Percentiles rank a stretch among this genome's conserved stretches.
These are phyloP conservation scores for Tetrastigma voinierianum DNA, from an alignment of 164 flowering plant species.

Conservation along the genomic window DNA sequence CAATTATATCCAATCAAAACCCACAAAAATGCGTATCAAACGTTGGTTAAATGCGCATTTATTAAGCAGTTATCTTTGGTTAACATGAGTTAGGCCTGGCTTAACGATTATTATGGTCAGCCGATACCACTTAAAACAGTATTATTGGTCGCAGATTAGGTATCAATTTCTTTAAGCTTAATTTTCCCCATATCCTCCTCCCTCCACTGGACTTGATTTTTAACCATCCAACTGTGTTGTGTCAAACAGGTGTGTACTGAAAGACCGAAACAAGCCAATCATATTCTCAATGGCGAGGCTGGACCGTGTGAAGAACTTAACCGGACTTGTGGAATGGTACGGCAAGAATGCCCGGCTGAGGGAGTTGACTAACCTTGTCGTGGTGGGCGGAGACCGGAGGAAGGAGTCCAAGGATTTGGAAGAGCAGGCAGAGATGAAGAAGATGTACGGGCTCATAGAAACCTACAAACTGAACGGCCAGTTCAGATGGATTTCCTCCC, in stretches of 20 bases:
- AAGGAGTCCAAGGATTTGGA: conserved; percentile 93
- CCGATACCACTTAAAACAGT: too few species aligned
- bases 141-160: too few species aligned
- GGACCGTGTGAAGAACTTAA: conserved; percentile 89
- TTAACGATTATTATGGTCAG: too few species aligned
- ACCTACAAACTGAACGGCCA: conserved; percentile 83
- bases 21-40: too few species aligned
- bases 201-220: too few species aligned
- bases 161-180: too few species aligned
- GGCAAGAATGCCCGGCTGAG: conserved; percentile 77
- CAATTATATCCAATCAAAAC: too few species aligned
- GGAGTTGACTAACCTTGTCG: conserved; percentile 85
- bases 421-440: conserved; percentile 87
- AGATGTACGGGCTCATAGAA: conserved; percentile 76
- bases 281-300: conserved; percentile 97
- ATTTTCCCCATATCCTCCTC: too few species aligned
- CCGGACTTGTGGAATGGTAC: conserved; percentile 92
- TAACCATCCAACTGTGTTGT: background rate
- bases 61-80: too few species aligned
- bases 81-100: too few species aligned
- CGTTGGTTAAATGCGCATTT: too few species aligned
- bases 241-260: conserved; percentile 66
- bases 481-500: conserved; percentile 96
- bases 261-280: conserved; percentile 85
- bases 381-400: conserved; percentile 92